Evolutionary conservation across 1,284 basidiomycete species (phyloP), one percentile per base, ranked within the genome.

Genomic region (Bondarzewia mesenterica): DNA sequence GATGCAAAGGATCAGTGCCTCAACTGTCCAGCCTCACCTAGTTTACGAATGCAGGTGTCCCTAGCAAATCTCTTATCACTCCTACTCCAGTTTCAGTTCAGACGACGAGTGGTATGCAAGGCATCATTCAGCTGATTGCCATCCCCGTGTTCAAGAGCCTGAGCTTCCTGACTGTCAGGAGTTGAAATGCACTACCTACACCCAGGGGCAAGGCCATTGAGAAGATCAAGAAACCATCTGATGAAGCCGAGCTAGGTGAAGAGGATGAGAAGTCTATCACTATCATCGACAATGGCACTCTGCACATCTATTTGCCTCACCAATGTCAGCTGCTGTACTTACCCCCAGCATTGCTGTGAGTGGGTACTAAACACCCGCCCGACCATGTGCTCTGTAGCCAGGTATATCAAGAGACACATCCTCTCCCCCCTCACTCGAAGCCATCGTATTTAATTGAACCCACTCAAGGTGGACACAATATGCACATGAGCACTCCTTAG

Each of bases 371-470:
- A n/a, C n/a, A n/a, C n/a, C n/a, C n/a, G n/a, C n/a, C 40, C 22
- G 40, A 5, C n/a, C n/a, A n/a, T 10, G 15, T 48, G 44, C 25
- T 40, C 46, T 8, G 38, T n/a, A 14, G 51, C 51, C 12, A 41
- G 25, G 10, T 46, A 29, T 10, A 44, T 21, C 65, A 29, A 67
- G 70, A 20, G 67, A 68, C 51, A 57, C 63, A 7, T 72, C 74
- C 2, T 76, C 78, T 16, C 68, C 70, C 8, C 72, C 75, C 3
- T 72, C 78, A n/a, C 67, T 85, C 12, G 82, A 84, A 55, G 80
- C 78, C 0, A 70, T 81, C 42, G 57, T 82, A 42, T 59, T 80
- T 47, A 80, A 83, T 45, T 72, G 82, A 54, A 32, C 44, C 26
- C 49, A 18, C 8, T 8, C n/a, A 18, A 10, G 21, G 20, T 10